Evolutionary conservation across 2,329 filamentous ascomycete species (phyloP).

Genomic region (Pseudocercospora fijiensis): DNA sequence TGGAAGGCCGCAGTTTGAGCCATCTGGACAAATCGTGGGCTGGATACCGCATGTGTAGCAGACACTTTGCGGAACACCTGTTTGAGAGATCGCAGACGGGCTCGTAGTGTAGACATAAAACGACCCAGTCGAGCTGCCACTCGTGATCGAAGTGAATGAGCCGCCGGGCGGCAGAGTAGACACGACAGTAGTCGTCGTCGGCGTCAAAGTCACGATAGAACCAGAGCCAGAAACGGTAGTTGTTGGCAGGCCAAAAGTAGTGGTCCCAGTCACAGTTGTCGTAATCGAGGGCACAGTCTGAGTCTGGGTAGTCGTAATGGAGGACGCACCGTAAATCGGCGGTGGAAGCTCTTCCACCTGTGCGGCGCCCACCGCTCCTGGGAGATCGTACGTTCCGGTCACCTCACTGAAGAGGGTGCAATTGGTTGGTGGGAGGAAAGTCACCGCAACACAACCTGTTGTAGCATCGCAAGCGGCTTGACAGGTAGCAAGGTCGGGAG

Average conservation of each 20-base stretch:
- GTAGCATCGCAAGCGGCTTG: conserved; percentile 29
- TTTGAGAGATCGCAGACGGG: conserved; percentile 16
- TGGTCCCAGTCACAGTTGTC: conserved; percentile 9
- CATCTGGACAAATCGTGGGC: not conserved
- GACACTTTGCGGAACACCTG: conserved; percentile 15
- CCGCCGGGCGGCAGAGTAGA: conserved; percentile 23
- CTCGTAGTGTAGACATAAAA: conserved; percentile 26
- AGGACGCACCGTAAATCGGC: not conserved
- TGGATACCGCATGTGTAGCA: conserved; percentile 34
- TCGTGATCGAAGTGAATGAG: conserved; percentile 23
- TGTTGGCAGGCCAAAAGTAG: conserved; percentile 2
- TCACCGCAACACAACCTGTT: conserved; percentile 32
- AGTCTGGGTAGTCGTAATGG: conserved; percentile 2
- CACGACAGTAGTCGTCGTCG: conserved; percentile 21
- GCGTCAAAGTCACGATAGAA: not conserved
- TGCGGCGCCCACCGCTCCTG: conserved; percentile 28
- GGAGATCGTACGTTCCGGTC: conserved; percentile 26
- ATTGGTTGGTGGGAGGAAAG: conserved; percentile 28
- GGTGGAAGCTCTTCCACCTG: conserved; percentile 14
- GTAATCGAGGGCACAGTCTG: conserved; percentile 22
- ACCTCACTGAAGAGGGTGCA: conserved; percentile 36
- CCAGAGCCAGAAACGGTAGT: not conserved
- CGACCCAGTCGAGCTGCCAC: conserved; percentile 24
- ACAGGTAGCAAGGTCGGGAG: conserved; percentile 23
- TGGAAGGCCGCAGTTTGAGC: not conserved